These are phyloP conservation scores for Parasitella parasitica DNA, from an alignment of 371 early-diverging fungal species.

Conservation along the genomic window DNA sequence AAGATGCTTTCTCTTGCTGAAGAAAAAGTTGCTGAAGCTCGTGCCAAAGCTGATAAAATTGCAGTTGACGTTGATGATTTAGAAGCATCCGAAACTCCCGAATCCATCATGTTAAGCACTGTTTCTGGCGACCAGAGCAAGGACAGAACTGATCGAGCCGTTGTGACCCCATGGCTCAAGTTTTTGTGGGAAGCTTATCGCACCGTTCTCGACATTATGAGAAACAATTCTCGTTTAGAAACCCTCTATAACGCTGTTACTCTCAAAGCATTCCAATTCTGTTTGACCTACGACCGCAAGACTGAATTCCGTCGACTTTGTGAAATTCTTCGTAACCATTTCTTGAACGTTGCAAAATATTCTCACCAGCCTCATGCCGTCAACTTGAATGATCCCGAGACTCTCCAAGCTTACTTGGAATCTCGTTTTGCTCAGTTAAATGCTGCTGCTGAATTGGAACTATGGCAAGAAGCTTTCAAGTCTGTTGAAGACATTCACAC, in stretches of 20 bases:
- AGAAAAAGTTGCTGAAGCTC: slow-evolving; percentile 88
- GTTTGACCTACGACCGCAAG: slow-evolving; percentile 92
- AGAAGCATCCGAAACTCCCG: slow-evolving; percentile 95
- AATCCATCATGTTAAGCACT: slow-evolving; percentile 91
- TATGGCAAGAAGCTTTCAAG: slow-evolving; percentile 98
- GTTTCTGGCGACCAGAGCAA: slow-evolving; percentile 93
- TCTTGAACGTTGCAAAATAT: slow-evolving; percentile 88
- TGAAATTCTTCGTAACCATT: slow-evolving; percentile 94
- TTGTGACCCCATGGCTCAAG: slow-evolving; percentile 97
- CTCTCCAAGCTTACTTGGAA: slow-evolving; percentile 94
- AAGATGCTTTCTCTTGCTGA: slow-evolving; percentile 85
- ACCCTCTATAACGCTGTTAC: slow-evolving; percentile 89
- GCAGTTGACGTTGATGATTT: slow-evolving; percentile 90
- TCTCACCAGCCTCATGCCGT: slow-evolving; percentile 90
- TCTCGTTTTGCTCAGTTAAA: slow-evolving; percentile 94
- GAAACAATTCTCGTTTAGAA: slow-evolving; percentile 96
- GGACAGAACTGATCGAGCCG: slow-evolving; percentile 95
- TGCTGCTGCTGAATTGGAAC: slow-evolving; percentile 92
- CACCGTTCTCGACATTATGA: slow-evolving; percentile 91
- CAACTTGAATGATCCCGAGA: slow-evolving; percentile 94
- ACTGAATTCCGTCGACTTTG: slow-evolving; percentile 97
- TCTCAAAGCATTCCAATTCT: slow-evolving; percentile 94
- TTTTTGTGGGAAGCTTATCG: slow-evolving; percentile 99
- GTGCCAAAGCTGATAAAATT: slow-evolving; percentile 89
- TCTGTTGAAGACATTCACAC: slow-evolving; percentile 97